These are phyloP conservation scores for Cucurbita ficifolia DNA, from an alignment of 306 rosid genomes.

Conservation along the genomic window DNA sequence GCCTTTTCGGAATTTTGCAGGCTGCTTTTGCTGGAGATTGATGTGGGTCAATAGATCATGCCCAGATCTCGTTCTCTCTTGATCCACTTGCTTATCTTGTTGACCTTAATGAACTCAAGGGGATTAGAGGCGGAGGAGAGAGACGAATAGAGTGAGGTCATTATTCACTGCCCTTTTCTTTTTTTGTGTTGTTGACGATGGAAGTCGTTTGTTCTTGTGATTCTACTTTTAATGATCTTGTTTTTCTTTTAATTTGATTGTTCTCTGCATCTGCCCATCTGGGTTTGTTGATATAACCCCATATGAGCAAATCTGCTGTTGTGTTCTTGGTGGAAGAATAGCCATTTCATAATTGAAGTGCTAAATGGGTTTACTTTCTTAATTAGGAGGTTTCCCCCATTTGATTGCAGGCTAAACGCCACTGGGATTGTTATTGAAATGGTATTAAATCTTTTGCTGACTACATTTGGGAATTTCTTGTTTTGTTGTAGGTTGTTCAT, in stretches of 20 bases:
- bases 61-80: constrained; percentile 54
- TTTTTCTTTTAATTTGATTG: constrained; percentile 10
- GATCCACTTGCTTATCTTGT: constrained; percentile 30
- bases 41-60: constrained; percentile 46
- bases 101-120: constrained; percentile 10
- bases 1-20: constrained; percentile 19
- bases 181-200: constrained; percentile 16
- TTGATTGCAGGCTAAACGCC: neutral
- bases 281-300: constrained; percentile 15
- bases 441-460: neutral
- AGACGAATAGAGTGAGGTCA: constrained; percentile 25
- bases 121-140: constrained; percentile 8
- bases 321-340: constrained; percentile 4
- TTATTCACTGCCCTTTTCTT: constrained; percentile 9
- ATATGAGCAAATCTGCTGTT: constrained; percentile 9
- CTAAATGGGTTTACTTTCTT: constrained; percentile 12
- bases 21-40: constrained; percentile 19
- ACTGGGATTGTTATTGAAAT: neutral
- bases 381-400: neutral
- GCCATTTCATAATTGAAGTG: neutral
- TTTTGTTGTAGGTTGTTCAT: constrained; percentile 8
- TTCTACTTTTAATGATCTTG: constrained; percentile 1
- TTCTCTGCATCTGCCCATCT: constrained; percentile 11
- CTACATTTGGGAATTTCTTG: constrained; percentile 12
- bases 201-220: constrained; percentile 22